Percentiles rank a stretch among this genome's conserved stretches.
Conservation (phyloP, 2,329 filamentous ascomycete species). For the Dothideomycetes sp. region DNA sequence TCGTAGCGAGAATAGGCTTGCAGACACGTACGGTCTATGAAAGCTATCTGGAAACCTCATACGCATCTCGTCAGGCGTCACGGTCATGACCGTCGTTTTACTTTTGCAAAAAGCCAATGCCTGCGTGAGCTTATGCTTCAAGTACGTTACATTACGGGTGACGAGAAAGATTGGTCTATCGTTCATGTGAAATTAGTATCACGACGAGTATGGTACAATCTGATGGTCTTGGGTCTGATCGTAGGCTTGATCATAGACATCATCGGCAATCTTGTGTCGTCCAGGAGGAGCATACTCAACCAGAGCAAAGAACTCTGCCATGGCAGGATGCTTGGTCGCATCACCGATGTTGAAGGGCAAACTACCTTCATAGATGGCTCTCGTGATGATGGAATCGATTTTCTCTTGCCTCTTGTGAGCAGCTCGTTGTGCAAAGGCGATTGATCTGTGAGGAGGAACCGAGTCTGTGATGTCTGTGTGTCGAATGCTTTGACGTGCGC, state of each 20-base stretch:
- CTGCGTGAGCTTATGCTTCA: too few relatives aligned
- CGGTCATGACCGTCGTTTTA: too few relatives aligned
- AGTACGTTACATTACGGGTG: too few relatives aligned
- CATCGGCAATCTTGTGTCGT: slow-evolving; percentile 1
- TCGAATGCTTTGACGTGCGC: not conserved
- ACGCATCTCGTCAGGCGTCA: too few relatives aligned
- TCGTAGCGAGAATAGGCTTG: too few relatives aligned
- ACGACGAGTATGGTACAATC: too few relatives aligned
- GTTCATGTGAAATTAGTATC: too few relatives aligned
- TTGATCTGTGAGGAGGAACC: not conserved
- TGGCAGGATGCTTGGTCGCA: slow-evolving; percentile 3
- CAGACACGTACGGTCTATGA: too few relatives aligned
- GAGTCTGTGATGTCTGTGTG: not conserved
- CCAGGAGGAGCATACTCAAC: slow-evolving; percentile 6
- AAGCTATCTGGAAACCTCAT: too few relatives aligned
- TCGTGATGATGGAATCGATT: slow-evolving; percentile 1
- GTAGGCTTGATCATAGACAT: slow-evolving; percentile 6
- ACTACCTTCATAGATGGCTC: slow-evolving; percentile 6
- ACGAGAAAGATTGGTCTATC: too few relatives aligned
- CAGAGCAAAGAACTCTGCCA: slow-evolving; percentile 7
- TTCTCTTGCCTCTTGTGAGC: slow-evolving; percentile 3
- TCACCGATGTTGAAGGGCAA: slow-evolving; percentile 3
- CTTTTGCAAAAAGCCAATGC: too few relatives aligned
- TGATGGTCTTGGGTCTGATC: slow-evolving; percentile 1
- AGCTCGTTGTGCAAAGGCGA: slow-evolving; percentile 4